phyloP scores from a whole-genome alignment of 2,329 filamentous ascomycete genomes.

The Dactylellina leptospora region DNA sequence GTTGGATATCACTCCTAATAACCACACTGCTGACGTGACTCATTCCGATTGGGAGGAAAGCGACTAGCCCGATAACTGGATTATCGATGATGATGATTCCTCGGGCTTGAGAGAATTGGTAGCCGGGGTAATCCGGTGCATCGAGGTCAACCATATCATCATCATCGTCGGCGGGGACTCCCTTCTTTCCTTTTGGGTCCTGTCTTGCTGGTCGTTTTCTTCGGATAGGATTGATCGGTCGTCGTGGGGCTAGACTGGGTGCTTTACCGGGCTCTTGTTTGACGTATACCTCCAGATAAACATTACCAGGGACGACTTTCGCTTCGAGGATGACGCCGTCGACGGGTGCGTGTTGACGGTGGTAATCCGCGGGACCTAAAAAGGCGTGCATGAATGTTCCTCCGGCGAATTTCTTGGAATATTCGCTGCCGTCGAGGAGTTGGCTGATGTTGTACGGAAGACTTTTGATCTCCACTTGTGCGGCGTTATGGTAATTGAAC shows the following conservation, averaged over 20 bases:
- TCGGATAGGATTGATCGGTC: slow-evolving; percentile 28
- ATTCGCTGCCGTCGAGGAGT: slow-evolving; percentile 59
- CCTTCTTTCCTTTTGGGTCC: slow-evolving; percentile 2
- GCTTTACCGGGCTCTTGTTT: slow-evolving; percentile 37
- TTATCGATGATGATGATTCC: slow-evolving; percentile 62
- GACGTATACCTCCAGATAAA: slow-evolving; percentile 60
- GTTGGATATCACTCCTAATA: slow-evolving; percentile 55
- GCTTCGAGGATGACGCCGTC: slow-evolving; percentile 60
- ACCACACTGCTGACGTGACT: slow-evolving; percentile 62
- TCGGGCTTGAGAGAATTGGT: slow-evolving; percentile 62
- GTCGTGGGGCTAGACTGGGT: slow-evolving; percentile 27
- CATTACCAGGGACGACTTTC: slow-evolving; percentile 60
- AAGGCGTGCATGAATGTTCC: slow-evolving; percentile 63
- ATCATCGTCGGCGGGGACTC: slow-evolving; percentile 1
- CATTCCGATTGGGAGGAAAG: slow-evolving; percentile 63
- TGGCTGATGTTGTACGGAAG: slow-evolving; percentile 60
- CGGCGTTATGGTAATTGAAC: slow-evolving; percentile 56
- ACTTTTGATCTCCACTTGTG: slow-evolving; percentile 60
- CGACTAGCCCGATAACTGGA: slow-evolving; percentile 60
- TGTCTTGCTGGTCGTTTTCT: slow-evolving; percentile 3
- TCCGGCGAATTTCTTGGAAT: slow-evolving; percentile 58
- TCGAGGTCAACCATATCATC: slow-evolving; percentile 55
- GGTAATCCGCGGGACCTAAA: slow-evolving; percentile 62
- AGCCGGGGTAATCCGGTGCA: slow-evolving; percentile 60
- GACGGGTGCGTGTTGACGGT: slow-evolving; percentile 62